Conservation (phyloP, 371 early-diverging fungal genomes). For the Gilbertella persicaria region DNA sequence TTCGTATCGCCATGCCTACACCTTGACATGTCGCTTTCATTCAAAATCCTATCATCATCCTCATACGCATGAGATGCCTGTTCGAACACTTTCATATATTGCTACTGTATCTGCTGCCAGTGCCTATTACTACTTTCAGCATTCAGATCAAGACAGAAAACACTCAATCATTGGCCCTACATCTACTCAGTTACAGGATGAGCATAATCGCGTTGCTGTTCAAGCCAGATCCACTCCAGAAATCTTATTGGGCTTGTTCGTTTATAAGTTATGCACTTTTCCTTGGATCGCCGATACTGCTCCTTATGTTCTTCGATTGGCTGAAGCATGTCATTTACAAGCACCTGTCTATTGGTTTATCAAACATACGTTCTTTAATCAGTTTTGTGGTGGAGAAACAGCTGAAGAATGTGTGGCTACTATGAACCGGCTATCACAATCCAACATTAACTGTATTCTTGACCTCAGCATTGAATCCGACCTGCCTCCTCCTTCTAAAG, state of each 20-base stretch:
- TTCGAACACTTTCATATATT: conserved; percentile 1
- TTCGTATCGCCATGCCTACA: background rate
- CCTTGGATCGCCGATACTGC: conserved; percentile 47
- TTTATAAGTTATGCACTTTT: conserved; percentile 40
- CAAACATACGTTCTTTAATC: conserved; percentile 84
- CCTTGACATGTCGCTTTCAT: conserved; percentile 3
- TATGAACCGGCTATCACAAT: conserved; percentile 65
- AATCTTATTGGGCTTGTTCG: conserved; percentile 32
- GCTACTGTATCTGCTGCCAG: conserved; percentile 10
- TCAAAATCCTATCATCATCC: conserved; percentile 1
- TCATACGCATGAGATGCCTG: background rate
- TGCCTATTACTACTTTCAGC: conserved; percentile 36
- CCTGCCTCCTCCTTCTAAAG: conserved; percentile 45
- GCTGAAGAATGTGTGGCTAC: conserved; percentile 76
- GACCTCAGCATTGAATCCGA: conserved; percentile 88
- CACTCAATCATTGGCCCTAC: no score
- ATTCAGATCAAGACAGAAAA: no score
- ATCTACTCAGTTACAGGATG: conserved; percentile 36
- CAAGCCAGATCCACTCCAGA: conserved; percentile 49
- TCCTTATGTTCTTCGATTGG: conserved; percentile 50
- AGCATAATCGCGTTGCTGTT: conserved; percentile 50
- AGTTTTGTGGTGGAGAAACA: conserved; percentile 93
- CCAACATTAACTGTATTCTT: conserved; percentile 81
- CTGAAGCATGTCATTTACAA: conserved; percentile 62
- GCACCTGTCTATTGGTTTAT: conserved; percentile 68